Conservation (phyloP, 169 alveolate species). For the Cyclospora cayetanensis region DNA sequence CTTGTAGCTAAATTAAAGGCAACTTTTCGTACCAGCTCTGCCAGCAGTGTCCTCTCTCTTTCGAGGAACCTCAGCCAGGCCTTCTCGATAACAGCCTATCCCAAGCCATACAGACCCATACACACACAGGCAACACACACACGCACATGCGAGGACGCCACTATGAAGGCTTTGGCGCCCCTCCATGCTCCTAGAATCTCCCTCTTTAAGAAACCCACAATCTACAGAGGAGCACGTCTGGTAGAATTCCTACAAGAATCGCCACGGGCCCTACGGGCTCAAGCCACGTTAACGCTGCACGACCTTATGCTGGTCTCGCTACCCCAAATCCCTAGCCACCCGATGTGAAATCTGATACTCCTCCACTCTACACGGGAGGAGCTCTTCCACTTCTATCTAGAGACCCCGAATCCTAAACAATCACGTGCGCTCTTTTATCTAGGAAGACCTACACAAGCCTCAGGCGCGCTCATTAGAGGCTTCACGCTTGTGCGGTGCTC, state of each 20-base stretch:
- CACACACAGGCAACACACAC: background rate
- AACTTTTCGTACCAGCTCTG: background rate
- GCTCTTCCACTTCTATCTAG: background rate
- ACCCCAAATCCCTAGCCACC: background rate
- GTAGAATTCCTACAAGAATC: background rate
- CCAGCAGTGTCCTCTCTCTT: slow-evolving; percentile 25
- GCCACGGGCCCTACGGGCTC: background rate
- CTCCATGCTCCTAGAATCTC: too few species aligned
- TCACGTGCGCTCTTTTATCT: background rate
- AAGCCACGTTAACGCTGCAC: background rate
- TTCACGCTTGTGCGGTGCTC: background rate
- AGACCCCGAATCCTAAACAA: background rate
- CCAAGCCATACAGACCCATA: background rate
- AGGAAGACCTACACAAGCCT: slow-evolving; percentile 33
- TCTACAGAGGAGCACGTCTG: too few species aligned
- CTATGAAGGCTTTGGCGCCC: background rate
- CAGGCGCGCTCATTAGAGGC: slow-evolving; percentile 12
- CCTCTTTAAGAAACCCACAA: too few species aligned
- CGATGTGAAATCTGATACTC: background rate
- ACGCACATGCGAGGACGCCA: background rate
- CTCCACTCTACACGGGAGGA: background rate
- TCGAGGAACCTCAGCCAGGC: slow-evolving; percentile 31
- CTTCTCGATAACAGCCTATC: background rate
- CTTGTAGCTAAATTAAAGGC: background rate
- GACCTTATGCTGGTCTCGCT: background rate